Evolutionary conservation across 2,329 filamentous ascomycete species (phyloP).

Genomic region (Fonsecaea monophora): DNA sequence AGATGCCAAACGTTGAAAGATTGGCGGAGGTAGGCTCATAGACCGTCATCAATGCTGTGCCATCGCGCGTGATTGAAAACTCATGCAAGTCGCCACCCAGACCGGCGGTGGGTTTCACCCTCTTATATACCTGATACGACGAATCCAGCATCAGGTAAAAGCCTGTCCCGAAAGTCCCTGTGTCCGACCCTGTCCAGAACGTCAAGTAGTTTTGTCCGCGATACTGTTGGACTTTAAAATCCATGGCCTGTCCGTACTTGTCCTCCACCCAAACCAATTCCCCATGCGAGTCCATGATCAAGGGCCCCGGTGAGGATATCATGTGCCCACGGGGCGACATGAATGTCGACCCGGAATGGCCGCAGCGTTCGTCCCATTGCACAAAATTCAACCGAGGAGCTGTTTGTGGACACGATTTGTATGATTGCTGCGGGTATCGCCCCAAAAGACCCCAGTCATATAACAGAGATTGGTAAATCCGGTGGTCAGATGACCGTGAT

Average conservation of each 20-base stretch:
- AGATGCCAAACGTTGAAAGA: conserved; percentile 12
- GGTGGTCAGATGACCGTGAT: background rate
- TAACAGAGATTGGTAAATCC: background rate
- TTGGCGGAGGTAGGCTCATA: conserved; percentile 22
- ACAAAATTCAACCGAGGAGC: conserved; percentile 40
- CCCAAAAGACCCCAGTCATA: conserved; percentile 30
- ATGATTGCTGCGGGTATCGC: conserved; percentile 19
- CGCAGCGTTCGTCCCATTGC: conserved; percentile 45
- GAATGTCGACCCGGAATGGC: conserved; percentile 49
- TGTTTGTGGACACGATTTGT: conserved; percentile 21
- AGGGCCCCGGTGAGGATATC: conserved; percentile 49
- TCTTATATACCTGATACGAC: conserved; percentile 11
- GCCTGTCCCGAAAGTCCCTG: conserved; percentile 56
- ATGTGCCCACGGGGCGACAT: conserved; percentile 49
- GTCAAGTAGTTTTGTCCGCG: conserved; percentile 54
- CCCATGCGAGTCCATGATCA: conserved; percentile 54
- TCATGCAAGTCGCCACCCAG: conserved; percentile 31
- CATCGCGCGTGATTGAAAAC: conserved; percentile 22
- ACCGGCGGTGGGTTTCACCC: conserved; percentile 3
- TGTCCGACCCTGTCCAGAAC: conserved; percentile 57
- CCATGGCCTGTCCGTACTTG: conserved; percentile 50
- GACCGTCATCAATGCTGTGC: conserved; percentile 29
- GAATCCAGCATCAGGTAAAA: conserved; percentile 52
- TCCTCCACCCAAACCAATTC: conserved; percentile 55
- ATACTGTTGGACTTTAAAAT: conserved; percentile 54